phyloP scores from a whole-genome alignment of 2,329 filamentous ascomycete species.

The Botryosphaeria dothidea region DNA sequence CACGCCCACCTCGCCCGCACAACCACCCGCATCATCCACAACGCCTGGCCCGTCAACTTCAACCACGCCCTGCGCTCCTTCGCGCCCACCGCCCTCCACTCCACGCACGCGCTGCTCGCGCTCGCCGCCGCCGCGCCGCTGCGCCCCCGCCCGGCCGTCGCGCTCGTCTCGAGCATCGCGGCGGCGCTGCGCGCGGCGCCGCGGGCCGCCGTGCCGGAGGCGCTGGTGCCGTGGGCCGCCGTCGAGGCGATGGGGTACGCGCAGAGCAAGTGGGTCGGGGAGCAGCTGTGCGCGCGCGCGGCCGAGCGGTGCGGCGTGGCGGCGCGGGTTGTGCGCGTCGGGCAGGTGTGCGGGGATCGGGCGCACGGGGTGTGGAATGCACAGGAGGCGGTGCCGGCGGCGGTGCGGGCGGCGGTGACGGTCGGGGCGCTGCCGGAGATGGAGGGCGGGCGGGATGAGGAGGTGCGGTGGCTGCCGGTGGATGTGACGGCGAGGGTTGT shows the following conservation, averaged over 20 bases:
- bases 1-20: constrained; percentile 22
- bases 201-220: background rate
- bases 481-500: constrained; percentile 4
- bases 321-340: constrained; percentile 25
- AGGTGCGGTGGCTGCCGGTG: constrained; percentile 12
- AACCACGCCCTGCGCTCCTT: constrained; percentile 52
- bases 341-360: constrained; percentile 50
- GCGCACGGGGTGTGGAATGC: constrained; percentile 50
- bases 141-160: background rate
- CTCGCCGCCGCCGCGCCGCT: constrained; percentile 31
- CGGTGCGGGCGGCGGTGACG: constrained; percentile 48
- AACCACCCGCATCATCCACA: constrained; percentile 50
- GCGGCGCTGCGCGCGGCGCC: background rate
- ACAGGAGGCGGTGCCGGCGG: constrained; percentile 52
- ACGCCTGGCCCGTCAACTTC: constrained; percentile 59
- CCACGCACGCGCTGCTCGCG: constrained; percentile 43
- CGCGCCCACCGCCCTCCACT: constrained; percentile 40
- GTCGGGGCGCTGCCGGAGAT: constrained; percentile 46
- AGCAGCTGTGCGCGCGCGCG: constrained; percentile 52
- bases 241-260: constrained; percentile 23
- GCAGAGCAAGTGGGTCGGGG: constrained; percentile 54
- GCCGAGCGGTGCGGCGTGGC: constrained; percentile 28
- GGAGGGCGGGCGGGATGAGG: background rate
- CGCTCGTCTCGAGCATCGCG: constrained; percentile 19
- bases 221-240: background rate